A percentile compares a stretch with the other conserved stretches of the same genome.
These are phyloP conservation scores for Tricholoma matsutake DNA, from an alignment of 768 basidiomycete genomes.

Conservation along the genomic window DNA sequence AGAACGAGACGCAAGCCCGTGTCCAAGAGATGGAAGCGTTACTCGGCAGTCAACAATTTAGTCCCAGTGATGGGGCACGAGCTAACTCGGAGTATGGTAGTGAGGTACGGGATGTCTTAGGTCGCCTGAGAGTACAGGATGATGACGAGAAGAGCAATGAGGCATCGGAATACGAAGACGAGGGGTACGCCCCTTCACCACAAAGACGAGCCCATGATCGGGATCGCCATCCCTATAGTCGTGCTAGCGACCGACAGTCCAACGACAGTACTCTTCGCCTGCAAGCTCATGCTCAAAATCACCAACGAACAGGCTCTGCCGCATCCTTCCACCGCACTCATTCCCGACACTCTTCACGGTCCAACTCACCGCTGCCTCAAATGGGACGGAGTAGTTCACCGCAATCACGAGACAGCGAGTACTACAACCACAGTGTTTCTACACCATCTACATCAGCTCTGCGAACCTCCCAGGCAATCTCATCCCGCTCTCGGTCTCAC, in stretches of 20 bases:
- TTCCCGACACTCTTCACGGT: conserved; percentile 42
- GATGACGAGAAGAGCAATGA: conserved; percentile 48
- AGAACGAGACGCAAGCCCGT: conserved; percentile 60
- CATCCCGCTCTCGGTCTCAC: conserved; percentile 55
- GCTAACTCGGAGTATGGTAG: conserved; percentile 30
- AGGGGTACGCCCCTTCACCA: conserved; percentile 46
- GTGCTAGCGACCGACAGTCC: conserved; percentile 32
- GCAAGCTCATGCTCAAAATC: conserved; percentile 43
- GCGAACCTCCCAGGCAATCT: conserved; percentile 51
- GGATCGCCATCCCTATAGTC: conserved; percentile 38
- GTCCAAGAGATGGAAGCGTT: conserved; percentile 57
- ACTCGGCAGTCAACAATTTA: conserved; percentile 24
- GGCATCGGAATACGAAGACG: conserved; percentile 66
- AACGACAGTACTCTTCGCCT: conserved; percentile 39
- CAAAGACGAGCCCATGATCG: conserved; percentile 35
- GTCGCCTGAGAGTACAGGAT: conserved; percentile 44
- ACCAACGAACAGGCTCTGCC: conserved; percentile 49
- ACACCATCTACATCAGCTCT: conserved; percentile 47
- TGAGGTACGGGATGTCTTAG: conserved; percentile 49
- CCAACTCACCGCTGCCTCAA: conserved; percentile 34
- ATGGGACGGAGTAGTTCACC: conserved; percentile 31
- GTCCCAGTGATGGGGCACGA: conserved; percentile 26
- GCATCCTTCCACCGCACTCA: conserved; percentile 42
- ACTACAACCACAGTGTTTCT: conserved; percentile 26
- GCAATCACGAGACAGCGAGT: conserved; percentile 26